Conservation (phyloP, 805 yeast species). For the Teunomyces panamensis region DNA sequence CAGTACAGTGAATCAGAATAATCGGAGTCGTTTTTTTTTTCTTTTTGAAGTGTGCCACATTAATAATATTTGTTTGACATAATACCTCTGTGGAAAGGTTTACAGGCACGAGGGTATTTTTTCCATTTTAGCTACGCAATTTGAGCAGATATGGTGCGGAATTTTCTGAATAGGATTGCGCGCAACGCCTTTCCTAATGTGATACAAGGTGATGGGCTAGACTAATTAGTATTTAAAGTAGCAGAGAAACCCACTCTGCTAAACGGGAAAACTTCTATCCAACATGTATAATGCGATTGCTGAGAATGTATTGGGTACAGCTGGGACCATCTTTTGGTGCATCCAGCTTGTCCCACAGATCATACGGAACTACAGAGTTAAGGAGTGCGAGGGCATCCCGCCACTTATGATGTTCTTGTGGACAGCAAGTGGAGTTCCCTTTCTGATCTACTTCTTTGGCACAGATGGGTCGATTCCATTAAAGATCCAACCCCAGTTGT, state of each 20-base stretch:
- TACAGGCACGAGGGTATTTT: not conserved
- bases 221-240: not conserved
- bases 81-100: not conserved
- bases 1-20: slow-evolving; percentile 15
- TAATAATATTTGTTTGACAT: not conserved
- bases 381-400: slow-evolving; percentile 84
- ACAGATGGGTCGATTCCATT: slow-evolving; percentile 72
- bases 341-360: slow-evolving; percentile 87
- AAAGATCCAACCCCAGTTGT: slow-evolving; percentile 83
- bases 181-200: slow-evolving; percentile 1
- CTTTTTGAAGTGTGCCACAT: not conserved
- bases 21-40: not conserved
- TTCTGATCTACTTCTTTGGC: slow-evolving; percentile 77
- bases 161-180: not conserved
- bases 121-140: slow-evolving; percentile 1
- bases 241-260: not conserved
- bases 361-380: slow-evolving; percentile 64
- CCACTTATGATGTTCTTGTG: slow-evolving; percentile 86
- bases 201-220: not conserved
- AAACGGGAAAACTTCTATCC: not conserved
- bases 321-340: slow-evolving; percentile 93
- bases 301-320: slow-evolving; percentile 75
- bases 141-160: not conserved
- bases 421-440: slow-evolving; percentile 73
- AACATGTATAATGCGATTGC: slow-evolving; percentile 41